Conservation (phyloP, 2,329 filamentous ascomycete genomes). For the Arthrinium phaeospermum region DNA sequence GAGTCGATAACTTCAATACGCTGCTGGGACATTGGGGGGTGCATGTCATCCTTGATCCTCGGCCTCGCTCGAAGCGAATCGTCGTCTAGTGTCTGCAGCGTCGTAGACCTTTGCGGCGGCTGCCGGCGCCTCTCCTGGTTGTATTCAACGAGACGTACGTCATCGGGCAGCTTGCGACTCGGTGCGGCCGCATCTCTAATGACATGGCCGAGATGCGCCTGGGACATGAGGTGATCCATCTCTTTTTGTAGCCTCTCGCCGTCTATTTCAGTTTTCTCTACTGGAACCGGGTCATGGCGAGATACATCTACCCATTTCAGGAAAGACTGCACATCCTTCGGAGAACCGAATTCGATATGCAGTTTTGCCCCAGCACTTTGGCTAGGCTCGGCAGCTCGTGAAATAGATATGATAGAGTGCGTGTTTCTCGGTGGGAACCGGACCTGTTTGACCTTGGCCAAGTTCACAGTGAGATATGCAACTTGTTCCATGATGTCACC, state of each 20-base stretch:
- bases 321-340: slow-evolving; percentile 28
- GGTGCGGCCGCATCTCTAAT: slow-evolving; percentile 2
- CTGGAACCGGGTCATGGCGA: background rate
- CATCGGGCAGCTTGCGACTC: slow-evolving; percentile 22
- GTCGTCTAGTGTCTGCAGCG: background rate
- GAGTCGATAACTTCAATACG: background rate
- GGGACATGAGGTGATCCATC: background rate
- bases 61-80: background rate
- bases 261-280: background rate
- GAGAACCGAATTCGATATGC: slow-evolving; percentile 32
- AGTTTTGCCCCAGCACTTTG: slow-evolving; percentile 27
- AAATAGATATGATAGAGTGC: slow-evolving; percentile 26
- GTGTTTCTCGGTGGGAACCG: background rate
- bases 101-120: background rate
- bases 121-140: slow-evolving; percentile 24
- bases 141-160: slow-evolving; percentile 34
- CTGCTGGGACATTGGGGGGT: slow-evolving; percentile 6
- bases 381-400: slow-evolving; percentile 10
- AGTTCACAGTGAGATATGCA: slow-evolving; percentile 32
- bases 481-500: slow-evolving; percentile 27
- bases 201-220: background rate
- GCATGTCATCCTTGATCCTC: slow-evolving; percentile 28
- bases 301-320: slow-evolving; percentile 29
- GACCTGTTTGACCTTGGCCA: slow-evolving; percentile 25
- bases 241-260: background rate